Evolutionary conservation across 768 basidiomycete species (phyloP).

Genomic region (Psilocybe sp.): DNA sequence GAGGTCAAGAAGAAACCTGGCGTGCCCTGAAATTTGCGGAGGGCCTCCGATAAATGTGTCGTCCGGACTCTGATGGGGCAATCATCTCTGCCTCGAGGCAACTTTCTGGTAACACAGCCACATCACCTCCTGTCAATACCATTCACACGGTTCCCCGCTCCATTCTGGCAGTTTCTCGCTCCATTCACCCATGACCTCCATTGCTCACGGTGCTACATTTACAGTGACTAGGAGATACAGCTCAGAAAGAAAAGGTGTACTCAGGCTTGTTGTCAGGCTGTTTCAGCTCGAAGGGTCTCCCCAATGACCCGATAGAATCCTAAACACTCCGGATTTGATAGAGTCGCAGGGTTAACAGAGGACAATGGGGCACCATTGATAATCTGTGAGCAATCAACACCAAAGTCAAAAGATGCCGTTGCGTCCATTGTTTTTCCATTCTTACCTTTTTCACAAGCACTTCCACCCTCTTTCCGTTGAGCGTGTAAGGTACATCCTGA

Average conservation of each 20-base stretch:
- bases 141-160: neutral
- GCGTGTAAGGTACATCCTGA: slow-evolving; percentile 70
- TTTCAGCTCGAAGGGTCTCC: slow-evolving; percentile 43
- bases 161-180: too few species aligned
- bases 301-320: slow-evolving; percentile 59
- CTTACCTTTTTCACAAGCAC: slow-evolving; percentile 73
- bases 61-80: slow-evolving; percentile 10
- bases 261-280: slow-evolving; percentile 18
- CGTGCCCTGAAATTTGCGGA: slow-evolving; percentile 17
- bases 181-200: neutral
- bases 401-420: slow-evolving; percentile 14
- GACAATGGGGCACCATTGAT: slow-evolving; percentile 74
- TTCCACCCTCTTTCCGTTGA: slow-evolving; percentile 81
- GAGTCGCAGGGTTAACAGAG: slow-evolving; percentile 67
- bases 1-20: slow-evolving; percentile 18
- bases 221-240: slow-evolving; percentile 2
- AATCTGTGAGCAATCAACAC: slow-evolving; percentile 42
- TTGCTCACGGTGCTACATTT: slow-evolving; percentile 4
- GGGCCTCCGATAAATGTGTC: slow-evolving; percentile 1
- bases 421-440: slow-evolving; percentile 4
- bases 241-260: slow-evolving; percentile 4
- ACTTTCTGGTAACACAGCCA: slow-evolving; percentile 21
- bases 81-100: slow-evolving; percentile 30
- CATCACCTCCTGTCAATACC: neutral
- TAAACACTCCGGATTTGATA: slow-evolving; percentile 74